Conservation (phyloP, 495 filamentous ascomycete genomes). For the Terfezia boudieri region DNA sequence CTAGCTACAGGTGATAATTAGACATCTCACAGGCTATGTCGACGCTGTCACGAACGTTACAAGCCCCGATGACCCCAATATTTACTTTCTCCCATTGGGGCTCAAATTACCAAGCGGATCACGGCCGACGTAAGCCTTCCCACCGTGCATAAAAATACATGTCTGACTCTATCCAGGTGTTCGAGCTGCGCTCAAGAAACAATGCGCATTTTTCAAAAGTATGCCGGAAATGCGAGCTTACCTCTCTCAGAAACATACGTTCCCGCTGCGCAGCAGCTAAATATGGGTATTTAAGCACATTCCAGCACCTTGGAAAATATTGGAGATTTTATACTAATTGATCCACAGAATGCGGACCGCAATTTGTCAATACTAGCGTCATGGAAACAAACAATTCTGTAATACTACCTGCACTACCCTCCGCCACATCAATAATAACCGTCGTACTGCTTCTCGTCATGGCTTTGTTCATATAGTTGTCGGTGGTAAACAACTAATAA, state of each 20-base stretch:
- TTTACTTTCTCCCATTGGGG: slow-evolving; percentile 72
- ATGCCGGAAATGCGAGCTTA: slow-evolving; percentile 35
- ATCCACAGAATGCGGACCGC: neutral
- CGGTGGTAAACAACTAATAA: too few relatives aligned
- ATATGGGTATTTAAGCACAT: slow-evolving; percentile 20
- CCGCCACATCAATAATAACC: too few relatives aligned
- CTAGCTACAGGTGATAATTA: neutral
- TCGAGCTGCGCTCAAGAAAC: slow-evolving; percentile 43
- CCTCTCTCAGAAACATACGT: slow-evolving; percentile 37
- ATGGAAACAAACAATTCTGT: neutral
- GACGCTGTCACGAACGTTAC: slow-evolving; percentile 57
- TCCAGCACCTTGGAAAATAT: neutral
- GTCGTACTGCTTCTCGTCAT: too few relatives aligned
- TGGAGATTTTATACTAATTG: neutral
- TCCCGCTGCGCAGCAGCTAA: slow-evolving; percentile 39
- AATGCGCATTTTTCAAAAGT: slow-evolving; percentile 43
- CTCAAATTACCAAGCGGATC: slow-evolving; percentile 37
- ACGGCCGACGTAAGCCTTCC: slow-evolving; percentile 27
- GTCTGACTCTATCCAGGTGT: slow-evolving; percentile 23
- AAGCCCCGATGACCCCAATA: slow-evolving; percentile 42
- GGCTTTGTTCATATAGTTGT: too few relatives aligned
- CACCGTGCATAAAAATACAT: neutral
- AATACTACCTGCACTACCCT: too few relatives aligned
- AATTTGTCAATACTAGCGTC: neutral
- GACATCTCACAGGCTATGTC: slow-evolving; percentile 35